A percentile compares a stretch with the other conserved stretches of the same genome.
Evolutionary conservation across 495 filamentous ascomycete species (phyloP).

Genomic region (Trichoderma virens): DNA sequence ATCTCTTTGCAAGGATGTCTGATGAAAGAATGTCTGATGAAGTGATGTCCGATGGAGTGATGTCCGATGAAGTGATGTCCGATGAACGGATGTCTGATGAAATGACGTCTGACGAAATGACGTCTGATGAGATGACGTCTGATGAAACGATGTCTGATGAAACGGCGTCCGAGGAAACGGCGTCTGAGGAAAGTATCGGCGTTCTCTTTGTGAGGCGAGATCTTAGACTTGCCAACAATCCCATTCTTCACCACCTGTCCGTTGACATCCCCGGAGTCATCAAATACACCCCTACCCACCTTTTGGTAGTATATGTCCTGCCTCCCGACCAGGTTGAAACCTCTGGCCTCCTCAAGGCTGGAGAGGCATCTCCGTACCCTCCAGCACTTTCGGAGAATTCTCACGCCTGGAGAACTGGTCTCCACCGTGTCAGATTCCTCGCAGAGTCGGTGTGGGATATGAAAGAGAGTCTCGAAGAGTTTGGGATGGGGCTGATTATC

Average conservation of each 20-base stretch:
- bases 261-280: too few relatives aligned
- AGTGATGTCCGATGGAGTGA: too few relatives aligned
- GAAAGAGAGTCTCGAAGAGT: conserved; percentile 44
- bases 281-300: conserved; percentile 51
- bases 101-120: too few relatives aligned
- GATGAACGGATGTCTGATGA: too few relatives aligned
- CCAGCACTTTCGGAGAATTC: conserved; percentile 48
- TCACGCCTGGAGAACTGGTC: conserved; percentile 55
- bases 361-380: conserved; percentile 43
- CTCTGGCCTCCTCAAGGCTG: conserved; percentile 53
- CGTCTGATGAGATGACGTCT: too few relatives aligned
- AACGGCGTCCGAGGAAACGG: too few relatives aligned
- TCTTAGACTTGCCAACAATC: conserved; percentile 61
- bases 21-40: too few relatives aligned
- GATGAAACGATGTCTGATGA: too few relatives aligned
- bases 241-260: conserved; percentile 49
- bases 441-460: conserved; percentile 62
- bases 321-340: conserved; percentile 58
- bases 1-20: too few relatives aligned
- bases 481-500: conserved; percentile 52
- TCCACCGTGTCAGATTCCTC: conserved; percentile 58
- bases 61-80: too few relatives aligned
- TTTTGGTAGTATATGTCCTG: conserved; percentile 60
- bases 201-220: conserved; percentile 60
- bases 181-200: conserved; percentile 40